Evolutionary conservation across 495 filamentous ascomycete genomes (phyloP), one percentile per base, ranked within the genome.

Genomic region (Penicillium crystallinum): DNA sequence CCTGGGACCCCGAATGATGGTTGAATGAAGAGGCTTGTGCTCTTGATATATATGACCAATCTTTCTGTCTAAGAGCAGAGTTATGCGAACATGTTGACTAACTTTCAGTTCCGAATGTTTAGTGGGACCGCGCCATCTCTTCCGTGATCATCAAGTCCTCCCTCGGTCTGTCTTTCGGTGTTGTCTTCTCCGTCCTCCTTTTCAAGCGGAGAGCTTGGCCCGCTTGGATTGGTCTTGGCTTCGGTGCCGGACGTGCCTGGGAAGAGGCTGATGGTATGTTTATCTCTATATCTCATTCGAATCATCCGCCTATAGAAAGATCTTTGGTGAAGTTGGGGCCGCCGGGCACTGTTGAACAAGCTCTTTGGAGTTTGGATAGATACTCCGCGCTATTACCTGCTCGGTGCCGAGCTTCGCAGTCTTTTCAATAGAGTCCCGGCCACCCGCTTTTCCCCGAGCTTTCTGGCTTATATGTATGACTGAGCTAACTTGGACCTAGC

Each of bases 51-150:
- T 33, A 27, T 35, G 14, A 29, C 17, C 22, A 39, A 39, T 22
- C 22, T 19, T 36, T 33, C 15, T 12, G 6, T 31, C 27, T 29
- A 25, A 2, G 3, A 37, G 38, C 34, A 29, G 3, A 19, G 9
- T 49, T 41, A 11, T 18, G 22, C 45, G 49, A 53, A 47, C 57
- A 46, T 51, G 43, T 63, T 40, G 56, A 46, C 59, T 59, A 55
- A 58, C 48, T 33, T 43, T 19, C 36, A 46, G 56, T 45, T 47
- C n/a, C 55, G 29, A 41, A 53, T 54, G 27, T 40, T 45, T 61
- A 99, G 95, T 99, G 93, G 93, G 93, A 99, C 71, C 90, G 86
- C 71, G 95, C 91, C 70, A 85, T 97, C 69, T 96, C 93, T 58
- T 95, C 92, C 63, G 81, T 96, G 73, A 81, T 97, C 64, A 91